Percentiles rank a stretch among this genome's conserved stretches.
Evolutionary conservation across 2,329 filamentous ascomycete genomes (phyloP).

Genomic region (Plectosphaerella plurivora): DNA sequence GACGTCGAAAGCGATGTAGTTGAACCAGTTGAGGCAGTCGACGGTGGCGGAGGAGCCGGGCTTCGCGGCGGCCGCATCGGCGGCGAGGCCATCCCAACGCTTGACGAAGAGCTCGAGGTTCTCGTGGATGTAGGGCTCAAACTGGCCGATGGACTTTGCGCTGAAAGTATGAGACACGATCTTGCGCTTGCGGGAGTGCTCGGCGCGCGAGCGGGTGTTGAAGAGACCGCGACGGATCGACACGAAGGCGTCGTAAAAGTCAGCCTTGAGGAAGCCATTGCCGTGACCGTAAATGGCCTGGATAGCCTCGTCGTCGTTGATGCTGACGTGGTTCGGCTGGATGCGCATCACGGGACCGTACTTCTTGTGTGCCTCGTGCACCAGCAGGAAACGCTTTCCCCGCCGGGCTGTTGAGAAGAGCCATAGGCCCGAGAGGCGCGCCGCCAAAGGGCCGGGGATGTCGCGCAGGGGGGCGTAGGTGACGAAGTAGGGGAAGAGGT

Average conservation of each 20-base stretch:
- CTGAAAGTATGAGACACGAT: conserved; percentile 84
- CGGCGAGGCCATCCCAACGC: conserved; percentile 64
- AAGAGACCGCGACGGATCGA: conserved; percentile 82
- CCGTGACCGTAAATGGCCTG: conserved; percentile 73
- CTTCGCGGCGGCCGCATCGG: conserved; percentile 29
- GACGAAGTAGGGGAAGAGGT: conserved; percentile 53
- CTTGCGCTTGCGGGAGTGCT: conserved; percentile 88
- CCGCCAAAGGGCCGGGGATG: conserved; percentile 60
- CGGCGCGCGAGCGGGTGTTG: conserved; percentile 77
- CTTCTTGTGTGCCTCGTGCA: conserved; percentile 72
- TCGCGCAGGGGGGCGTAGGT: conserved; percentile 44
- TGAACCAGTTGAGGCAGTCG: conserved; percentile 58
- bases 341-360: conserved; percentile 77
- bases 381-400: conserved; percentile 58
- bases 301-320: conserved; percentile 78
- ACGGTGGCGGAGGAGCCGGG: conserved; percentile 53
- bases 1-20: conserved; percentile 22
- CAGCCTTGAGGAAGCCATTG: conserved; percentile 69
- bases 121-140: conserved; percentile 82
- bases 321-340: conserved; percentile 77
- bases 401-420: conserved; percentile 62
- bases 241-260: conserved; percentile 90
- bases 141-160: conserved; percentile 73
- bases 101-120: conserved; percentile 71
- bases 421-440: conserved; percentile 75